Evolutionary conservation across 495 filamentous ascomycete species (phyloP).

Genomic region (Pseudomonodictys pantanalensis): DNA sequence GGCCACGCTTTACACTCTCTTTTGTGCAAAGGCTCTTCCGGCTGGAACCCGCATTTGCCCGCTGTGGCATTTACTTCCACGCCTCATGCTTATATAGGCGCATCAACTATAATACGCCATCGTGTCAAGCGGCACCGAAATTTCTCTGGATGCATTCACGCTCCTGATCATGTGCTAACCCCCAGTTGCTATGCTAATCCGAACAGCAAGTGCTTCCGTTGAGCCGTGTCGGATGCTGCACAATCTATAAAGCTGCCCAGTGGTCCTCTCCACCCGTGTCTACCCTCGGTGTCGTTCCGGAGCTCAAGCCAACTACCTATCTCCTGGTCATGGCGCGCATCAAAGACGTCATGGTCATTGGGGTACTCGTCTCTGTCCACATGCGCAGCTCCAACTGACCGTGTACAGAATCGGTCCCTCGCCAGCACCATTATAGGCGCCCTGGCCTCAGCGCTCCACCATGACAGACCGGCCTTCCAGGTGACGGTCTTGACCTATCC

Average conservation of each 20-base stretch:
- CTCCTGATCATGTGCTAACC: not conserved
- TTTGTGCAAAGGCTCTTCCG: not conserved
- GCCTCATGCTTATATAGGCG: constrained; percentile 27
- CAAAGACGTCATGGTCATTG: constrained; percentile 14
- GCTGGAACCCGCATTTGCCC: constrained; percentile 5
- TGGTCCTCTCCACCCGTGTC: not conserved
- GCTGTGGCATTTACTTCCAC: constrained; percentile 6
- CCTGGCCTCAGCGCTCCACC: not conserved
- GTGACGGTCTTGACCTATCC: constrained; percentile 21
- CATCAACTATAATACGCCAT: constrained; percentile 10
- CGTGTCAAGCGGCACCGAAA: not conserved
- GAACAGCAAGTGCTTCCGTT: constrained; percentile 7
- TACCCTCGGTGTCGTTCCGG: not conserved
- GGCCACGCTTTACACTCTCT: too few relatives aligned
- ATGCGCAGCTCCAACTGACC: not conserved
- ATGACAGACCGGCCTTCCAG: not conserved
- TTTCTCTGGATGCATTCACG: constrained; percentile 4
- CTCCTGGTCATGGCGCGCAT: constrained; percentile 3
- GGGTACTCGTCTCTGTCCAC: not conserved
- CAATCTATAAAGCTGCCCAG: constrained; percentile 3
- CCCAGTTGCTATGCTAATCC: constrained; percentile 17
- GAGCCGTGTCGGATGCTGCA: not conserved
- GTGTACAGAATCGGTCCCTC: constrained; percentile 13
- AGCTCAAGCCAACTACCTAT: too few relatives aligned
- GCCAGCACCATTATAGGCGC: constrained; percentile 13